phyloP scores from a whole-genome alignment of 2,329 filamentous ascomycete genomes.

The Ophiostoma piceae region DNA sequence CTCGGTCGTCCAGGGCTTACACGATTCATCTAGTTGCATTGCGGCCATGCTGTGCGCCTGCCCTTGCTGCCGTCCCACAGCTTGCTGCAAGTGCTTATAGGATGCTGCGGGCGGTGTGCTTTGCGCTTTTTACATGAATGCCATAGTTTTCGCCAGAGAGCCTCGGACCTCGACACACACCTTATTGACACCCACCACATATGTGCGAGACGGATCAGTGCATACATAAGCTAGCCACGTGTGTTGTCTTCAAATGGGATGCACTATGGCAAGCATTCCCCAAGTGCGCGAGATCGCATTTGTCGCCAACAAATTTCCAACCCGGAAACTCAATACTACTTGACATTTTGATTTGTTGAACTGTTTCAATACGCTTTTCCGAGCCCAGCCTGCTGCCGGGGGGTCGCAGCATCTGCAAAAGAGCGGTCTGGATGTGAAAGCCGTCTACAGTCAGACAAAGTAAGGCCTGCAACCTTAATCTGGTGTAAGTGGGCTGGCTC shows the following conservation, averaged over 20 bases:
- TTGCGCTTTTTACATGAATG: neutral
- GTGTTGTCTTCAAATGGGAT: neutral
- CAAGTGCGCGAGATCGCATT: neutral
- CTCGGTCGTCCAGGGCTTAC: conserved; percentile 13
- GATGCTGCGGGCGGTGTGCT: neutral
- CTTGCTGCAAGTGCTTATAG: conserved; percentile 16
- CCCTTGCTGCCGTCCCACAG: conserved; percentile 15
- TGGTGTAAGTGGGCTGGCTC: neutral
- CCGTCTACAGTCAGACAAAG: conserved; percentile 10
- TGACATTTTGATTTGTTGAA: neutral
- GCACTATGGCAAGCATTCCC: neutral
- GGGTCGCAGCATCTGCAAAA: conserved; percentile 1
- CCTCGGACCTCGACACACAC: neutral
- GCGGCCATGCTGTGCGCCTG: neutral
- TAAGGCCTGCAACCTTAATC: neutral
- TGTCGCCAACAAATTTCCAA: neutral
- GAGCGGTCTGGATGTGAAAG: conserved; percentile 14
- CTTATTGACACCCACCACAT: neutral
- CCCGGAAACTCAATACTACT: neutral
- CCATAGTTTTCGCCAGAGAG: neutral
- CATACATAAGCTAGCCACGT: neutral
- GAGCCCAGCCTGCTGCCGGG: neutral
- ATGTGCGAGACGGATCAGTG: neutral
- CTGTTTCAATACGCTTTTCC: neutral
- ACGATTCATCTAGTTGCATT: conserved; percentile 13